Evolutionary conservation across 1,284 basidiomycete genomes (phyloP), one percentile per base, ranked within the genome.

Genomic region (Agaricales sp.): DNA sequence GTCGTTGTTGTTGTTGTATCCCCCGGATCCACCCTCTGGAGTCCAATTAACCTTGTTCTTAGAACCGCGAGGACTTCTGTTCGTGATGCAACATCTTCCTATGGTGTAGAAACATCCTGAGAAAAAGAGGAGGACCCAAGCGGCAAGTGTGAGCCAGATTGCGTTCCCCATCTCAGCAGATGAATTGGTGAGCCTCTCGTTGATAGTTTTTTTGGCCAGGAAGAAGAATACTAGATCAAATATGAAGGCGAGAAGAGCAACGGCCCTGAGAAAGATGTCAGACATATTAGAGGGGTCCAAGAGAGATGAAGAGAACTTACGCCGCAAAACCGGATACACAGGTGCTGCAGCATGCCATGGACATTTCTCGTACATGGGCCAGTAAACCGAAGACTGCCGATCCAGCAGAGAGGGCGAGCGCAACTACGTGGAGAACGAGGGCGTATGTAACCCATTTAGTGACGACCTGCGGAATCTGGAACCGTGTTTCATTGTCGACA

Each of bases 381-480:
- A 93, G 74, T 20, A 92, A 73, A 44, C 88, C 88, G 55, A 92
- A 86, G 25, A 92, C 46, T 12, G 87, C 74, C 1, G 87, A 80
- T 18, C 77, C 67, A n/a, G 74, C 85, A 4, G 88, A 77, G 26
- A 83, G 72, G 24, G 66, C 75, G 51, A 94, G 77, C 13, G 87
- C 91, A 49, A 90, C 80, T 55, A 92, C 77, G 61, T 94, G 91
- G n/a, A 93, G 74, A 53, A 93, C 80, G 54, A 95, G 79, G 18
- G 80, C 82, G 58, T 92, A 92, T 12, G 92, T 95, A 59, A 94
- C 68, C 84, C 90, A 93, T 70, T 92, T 92, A 53, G 90, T 84
- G 47, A 80, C 73, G 4, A 87, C 77, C 38, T 76, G 67, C 2
- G 92, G 91, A 49, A 94, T 91, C 56, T 89, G 63, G 35, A 87